A percentile compares a stretch with the other conserved stretches of the same genome.
phyloP scores from a whole-genome alignment of 179 eudicot species.

The Silene noctiflora region DNA sequence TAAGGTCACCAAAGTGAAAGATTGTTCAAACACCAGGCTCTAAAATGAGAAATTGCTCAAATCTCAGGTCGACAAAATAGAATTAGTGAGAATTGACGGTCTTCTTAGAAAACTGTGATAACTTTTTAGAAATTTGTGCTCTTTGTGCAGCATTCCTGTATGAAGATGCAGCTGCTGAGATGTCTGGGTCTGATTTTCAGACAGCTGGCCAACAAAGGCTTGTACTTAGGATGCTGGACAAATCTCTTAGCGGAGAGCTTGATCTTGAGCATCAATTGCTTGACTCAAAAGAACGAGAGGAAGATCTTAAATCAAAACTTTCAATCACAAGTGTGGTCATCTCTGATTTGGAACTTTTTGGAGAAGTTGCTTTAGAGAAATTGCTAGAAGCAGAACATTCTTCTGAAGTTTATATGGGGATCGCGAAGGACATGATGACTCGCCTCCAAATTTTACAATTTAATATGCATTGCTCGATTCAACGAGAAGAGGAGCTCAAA shows the following conservation, averaged over 20 bases:
- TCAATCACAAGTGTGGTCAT: not conserved
- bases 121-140: not conserved
- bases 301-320: slow-evolving; percentile 37
- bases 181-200: slow-evolving; percentile 31
- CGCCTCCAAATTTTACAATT: slow-evolving; percentile 49
- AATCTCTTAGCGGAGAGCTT: slow-evolving; percentile 63
- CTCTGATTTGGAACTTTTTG: slow-evolving; percentile 44
- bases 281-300: slow-evolving; percentile 54
- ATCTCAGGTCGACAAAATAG: too few species aligned
- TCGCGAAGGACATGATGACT: slow-evolving; percentile 58
- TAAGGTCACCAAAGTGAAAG: too few species aligned
- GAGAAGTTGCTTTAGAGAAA: slow-evolving; percentile 66
- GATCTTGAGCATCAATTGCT: slow-evolving; percentile 64
- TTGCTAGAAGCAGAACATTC: slow-evolving; percentile 74
- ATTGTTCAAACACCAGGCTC: too few species aligned
- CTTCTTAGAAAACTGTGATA: not conserved
- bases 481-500: slow-evolving; percentile 53
- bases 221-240: slow-evolving; percentile 70
- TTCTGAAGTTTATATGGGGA: slow-evolving; percentile 60
- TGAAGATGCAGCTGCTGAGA: slow-evolving; percentile 18
- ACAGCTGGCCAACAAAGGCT: slow-evolving; percentile 44
- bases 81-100: not conserved
- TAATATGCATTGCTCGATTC: slow-evolving; percentile 43
- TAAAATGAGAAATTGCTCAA: too few species aligned
- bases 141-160: slow-evolving; percentile 29